Evolutionary conservation across 108 stramenopile species (phyloP).

Genomic region (Skeletonema tropicum): DNA sequence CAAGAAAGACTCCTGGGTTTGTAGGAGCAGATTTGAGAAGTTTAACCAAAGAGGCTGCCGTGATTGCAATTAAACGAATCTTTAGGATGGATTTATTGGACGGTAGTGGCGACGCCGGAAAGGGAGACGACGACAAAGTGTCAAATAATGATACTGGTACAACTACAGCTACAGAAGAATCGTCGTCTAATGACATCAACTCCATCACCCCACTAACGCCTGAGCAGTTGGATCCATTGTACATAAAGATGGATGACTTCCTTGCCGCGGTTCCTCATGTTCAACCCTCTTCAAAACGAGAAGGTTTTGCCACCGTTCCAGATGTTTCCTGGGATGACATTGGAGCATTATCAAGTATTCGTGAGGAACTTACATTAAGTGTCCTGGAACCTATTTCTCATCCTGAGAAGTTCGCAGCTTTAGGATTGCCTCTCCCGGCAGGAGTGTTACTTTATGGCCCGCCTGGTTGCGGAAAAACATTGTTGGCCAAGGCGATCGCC

Average conservation of each 20-base stretch:
- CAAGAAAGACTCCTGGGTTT: constrained; percentile 94
- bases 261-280: constrained; percentile 90
- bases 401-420: constrained; percentile 89
- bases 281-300: constrained; percentile 97
- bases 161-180: not conserved
- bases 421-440: constrained; percentile 90
- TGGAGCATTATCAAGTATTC: constrained; percentile 85
- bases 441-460: constrained; percentile 96
- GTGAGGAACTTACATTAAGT: constrained; percentile 93
- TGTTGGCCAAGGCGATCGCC: constrained; percentile 99
- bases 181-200: constrained; percentile 27
- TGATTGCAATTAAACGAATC: constrained; percentile 95
- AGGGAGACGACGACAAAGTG: not conserved
- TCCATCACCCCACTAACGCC: constrained; percentile 66
- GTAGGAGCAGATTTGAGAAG: constrained; percentile 98
- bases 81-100: constrained; percentile 61
- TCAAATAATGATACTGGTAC: not conserved
- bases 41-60: constrained; percentile 96
- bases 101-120: not conserved
- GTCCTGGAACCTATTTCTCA: constrained; percentile 96
- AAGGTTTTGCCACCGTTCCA: constrained; percentile 99
- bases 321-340: constrained; percentile 98
- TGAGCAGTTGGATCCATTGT: constrained; percentile 81
- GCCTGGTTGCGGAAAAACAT: constrained; percentile 98
- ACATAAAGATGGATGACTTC: constrained; percentile 95